These are phyloP conservation scores for Cinnamomum chago DNA, from an alignment of 164 flowering plant genomes.

Conservation along the genomic window DNA sequence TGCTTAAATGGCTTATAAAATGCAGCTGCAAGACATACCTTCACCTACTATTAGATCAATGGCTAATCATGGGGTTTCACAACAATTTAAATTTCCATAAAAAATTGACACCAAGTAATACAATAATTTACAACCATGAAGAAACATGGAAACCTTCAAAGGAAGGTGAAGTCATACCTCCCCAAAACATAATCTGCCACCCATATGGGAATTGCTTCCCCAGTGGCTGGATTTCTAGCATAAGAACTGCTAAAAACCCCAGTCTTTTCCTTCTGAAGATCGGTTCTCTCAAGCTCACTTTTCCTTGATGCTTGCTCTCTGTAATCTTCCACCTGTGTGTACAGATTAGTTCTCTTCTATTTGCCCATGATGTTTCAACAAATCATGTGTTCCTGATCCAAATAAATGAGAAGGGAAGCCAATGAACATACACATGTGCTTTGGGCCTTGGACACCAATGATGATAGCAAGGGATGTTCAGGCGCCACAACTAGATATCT, in stretches of 20 bases:
- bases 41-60: too few species aligned
- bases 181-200: constrained; percentile 97
- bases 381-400: background rate
- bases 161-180: constrained; percentile 40
- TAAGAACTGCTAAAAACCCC: constrained; percentile 88
- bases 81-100: background rate
- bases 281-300: constrained; percentile 96
- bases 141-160: background rate
- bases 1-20: too few species aligned
- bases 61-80: background rate
- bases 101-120: background rate
- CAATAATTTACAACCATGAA: background rate
- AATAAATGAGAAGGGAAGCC: constrained; percentile 8
- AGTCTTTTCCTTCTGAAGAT: constrained; percentile 95
- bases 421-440: constrained; percentile 50
- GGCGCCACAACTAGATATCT: constrained; percentile 96
- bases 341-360: constrained; percentile 18
- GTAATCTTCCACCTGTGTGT: constrained; percentile 84
- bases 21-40: too few species aligned
- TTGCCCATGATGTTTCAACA: background rate
- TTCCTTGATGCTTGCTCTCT: constrained; percentile 73
- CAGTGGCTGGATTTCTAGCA: constrained; percentile 85
- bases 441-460: constrained; percentile 52
- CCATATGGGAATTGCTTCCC: constrained; percentile 93
- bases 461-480: constrained; percentile 65